These are phyloP conservation scores for Balakata baccata DNA, from an alignment of 345 rosid genomes.

Conservation along the genomic window DNA sequence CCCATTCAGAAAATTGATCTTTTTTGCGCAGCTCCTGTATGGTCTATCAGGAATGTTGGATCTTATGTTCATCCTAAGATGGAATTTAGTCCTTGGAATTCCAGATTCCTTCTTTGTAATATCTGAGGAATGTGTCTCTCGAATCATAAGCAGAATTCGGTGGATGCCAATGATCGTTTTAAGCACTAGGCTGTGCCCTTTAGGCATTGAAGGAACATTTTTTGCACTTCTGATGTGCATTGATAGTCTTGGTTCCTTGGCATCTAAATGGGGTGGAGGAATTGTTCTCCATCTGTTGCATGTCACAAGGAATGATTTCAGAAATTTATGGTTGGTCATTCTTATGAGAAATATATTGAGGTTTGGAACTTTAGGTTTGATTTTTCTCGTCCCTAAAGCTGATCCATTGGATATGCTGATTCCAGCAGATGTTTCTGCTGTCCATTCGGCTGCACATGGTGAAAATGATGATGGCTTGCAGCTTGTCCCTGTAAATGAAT, in stretches of 20 bases:
- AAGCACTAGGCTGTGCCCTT: constrained; percentile 70
- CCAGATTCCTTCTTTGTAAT: constrained; percentile 76
- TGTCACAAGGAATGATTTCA: constrained; percentile 60
- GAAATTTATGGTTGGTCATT: constrained; percentile 60
- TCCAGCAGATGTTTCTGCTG: constrained; percentile 31
- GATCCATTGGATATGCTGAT: constrained; percentile 49
- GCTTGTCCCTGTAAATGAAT: constrained; percentile 31
- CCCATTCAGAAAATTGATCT: constrained; percentile 58
- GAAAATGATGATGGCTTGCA: constrained; percentile 31
- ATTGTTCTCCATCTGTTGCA: constrained; percentile 49
- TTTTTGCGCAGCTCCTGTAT: constrained; percentile 60
- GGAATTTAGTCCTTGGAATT: constrained; percentile 60
- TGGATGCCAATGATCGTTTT: constrained; percentile 83
- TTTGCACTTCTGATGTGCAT: constrained; percentile 77
- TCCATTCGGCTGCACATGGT: constrained; percentile 10
- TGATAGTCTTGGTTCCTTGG: constrained; percentile 58
- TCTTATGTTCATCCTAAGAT: constrained; percentile 57
- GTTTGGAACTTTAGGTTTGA: constrained; percentile 52
- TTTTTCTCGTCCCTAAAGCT: constrained; percentile 59
- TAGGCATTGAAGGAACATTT: constrained; percentile 78
- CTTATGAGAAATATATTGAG: constrained; percentile 57
- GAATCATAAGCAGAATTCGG: constrained; percentile 51
- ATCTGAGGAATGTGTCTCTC: constrained; percentile 58
- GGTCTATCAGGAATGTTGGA: constrained; percentile 68
- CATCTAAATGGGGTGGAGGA: constrained; percentile 72